These are phyloP conservation scores for Plasmodium gaboni DNA, from an alignment of 169 alveolate genomes.

Conservation along the genomic window DNA sequence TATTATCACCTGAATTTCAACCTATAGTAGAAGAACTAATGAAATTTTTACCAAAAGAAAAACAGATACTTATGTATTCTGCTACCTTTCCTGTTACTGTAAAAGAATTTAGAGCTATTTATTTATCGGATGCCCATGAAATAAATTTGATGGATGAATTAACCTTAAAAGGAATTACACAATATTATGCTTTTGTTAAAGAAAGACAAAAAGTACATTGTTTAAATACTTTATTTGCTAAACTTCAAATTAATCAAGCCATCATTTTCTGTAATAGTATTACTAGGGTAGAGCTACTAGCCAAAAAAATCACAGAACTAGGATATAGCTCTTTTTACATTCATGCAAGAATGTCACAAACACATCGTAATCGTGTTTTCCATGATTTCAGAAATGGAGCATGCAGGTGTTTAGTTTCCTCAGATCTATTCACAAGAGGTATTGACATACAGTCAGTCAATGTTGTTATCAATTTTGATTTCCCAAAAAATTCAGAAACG, in stretches of 20 bases:
- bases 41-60: conserved; percentile 93
- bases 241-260: conserved; percentile 97
- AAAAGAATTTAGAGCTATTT: conserved; percentile 94
- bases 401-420: conserved; percentile 93
- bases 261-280: conserved; percentile 99
- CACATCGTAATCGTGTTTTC: conserved; percentile 96
- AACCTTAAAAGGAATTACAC: conserved; percentile 98
- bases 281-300: conserved; percentile 98
- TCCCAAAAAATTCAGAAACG: conserved; percentile 97
- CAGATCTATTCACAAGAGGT: conserved; percentile 99
- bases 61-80: conserved; percentile 96
- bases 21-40: conserved; percentile 96
- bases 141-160: conserved; percentile 99
- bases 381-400: conserved; percentile 99
- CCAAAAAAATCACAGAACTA: conserved; percentile 98
- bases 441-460: conserved; percentile 98
- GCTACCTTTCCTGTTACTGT: conserved; percentile 99
- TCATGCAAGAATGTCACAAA: conserved; percentile 98
- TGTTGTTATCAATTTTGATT: conserved; percentile 99
- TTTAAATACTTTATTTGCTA: conserved; percentile 95
- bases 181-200: conserved; percentile 98
- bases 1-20: conserved; percentile 97
- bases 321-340: conserved; percentile 98
- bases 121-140: conserved; percentile 97
- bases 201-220: conserved; percentile 99